phyloP scores from a whole-genome alignment of 306 rosid species.

The Medicago arabica region DNA sequence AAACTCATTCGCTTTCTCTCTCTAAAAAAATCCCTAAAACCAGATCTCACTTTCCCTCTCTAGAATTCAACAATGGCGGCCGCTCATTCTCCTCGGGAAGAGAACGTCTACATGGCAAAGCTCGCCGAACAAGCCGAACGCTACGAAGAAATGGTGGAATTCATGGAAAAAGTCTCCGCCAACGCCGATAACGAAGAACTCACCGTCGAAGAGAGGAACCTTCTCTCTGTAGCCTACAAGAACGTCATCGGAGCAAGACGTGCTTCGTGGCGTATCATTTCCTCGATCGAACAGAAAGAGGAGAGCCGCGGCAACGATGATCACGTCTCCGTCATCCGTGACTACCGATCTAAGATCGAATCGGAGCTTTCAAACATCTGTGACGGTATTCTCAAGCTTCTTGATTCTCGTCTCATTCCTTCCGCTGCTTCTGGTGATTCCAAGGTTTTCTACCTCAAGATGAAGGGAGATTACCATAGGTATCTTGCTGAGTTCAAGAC shows the following conservation, averaged over 20 bases:
- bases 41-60: slow-evolving; percentile 46
- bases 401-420: slow-evolving; percentile 93
- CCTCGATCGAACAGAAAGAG: slow-evolving; percentile 99
- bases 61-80: slow-evolving; percentile 64
- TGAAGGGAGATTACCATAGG: slow-evolving; percentile 99
- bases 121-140: slow-evolving; percentile 99
- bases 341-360: slow-evolving; percentile 98
- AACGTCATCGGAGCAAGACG: slow-evolving; percentile 95
- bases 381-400: slow-evolving; percentile 94
- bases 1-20: slow-evolving; percentile 26
- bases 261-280: slow-evolving; percentile 96
- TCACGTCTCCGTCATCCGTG: slow-evolving; percentile 83
- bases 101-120: slow-evolving; percentile 96
- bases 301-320: slow-evolving; percentile 99
- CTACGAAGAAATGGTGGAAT: slow-evolving; percentile 99
- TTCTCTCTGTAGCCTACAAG: slow-evolving; percentile 94
- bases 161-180: slow-evolving; percentile 97
- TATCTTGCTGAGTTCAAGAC: slow-evolving; percentile 98
- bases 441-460: slow-evolving; percentile 95
- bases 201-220: slow-evolving; percentile 92
- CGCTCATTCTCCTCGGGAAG: slow-evolving; percentile 83
- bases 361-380: slow-evolving; percentile 88
- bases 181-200: slow-evolving; percentile 87
- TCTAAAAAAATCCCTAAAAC: slow-evolving; percentile 22
- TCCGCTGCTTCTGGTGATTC: slow-evolving; percentile 90